Evolutionary conservation across 306 rosid genomes (phyloP).

Genomic region (Ceratonia siliqua): DNA sequence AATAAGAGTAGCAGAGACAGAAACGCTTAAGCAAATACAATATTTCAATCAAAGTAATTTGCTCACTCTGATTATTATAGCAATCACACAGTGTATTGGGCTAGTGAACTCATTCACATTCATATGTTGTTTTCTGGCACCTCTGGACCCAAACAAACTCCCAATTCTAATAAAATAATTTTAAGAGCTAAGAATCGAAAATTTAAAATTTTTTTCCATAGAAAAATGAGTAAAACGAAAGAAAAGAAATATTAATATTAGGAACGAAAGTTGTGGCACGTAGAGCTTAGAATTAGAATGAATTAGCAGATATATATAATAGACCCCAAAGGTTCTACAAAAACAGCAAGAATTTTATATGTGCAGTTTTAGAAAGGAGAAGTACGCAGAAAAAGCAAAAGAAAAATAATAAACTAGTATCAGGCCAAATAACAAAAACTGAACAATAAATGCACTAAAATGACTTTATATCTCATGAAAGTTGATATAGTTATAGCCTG

Average conservation of each 20-base stretch:
- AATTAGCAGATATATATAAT: background rate
- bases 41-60: background rate
- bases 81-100: background rate
- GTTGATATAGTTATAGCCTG: background rate
- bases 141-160: background rate
- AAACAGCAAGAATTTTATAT: background rate
- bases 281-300: background rate
- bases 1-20: background rate
- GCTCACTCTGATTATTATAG: background rate
- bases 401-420: background rate
- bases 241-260: no score
- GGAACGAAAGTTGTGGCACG: background rate
- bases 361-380: background rate
- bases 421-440: background rate
- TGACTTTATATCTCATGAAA: background rate
- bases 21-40: background rate
- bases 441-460: background rate
- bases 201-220: no score
- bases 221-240: background rate
- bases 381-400: no score
- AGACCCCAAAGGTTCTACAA: background rate
- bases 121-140: background rate
- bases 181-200: no score
- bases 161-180: background rate
- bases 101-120: background rate